Base-by-base conservation (phyloP, 1,284 basidiomycete genomes). In the Naganishia sp. region DNA sequence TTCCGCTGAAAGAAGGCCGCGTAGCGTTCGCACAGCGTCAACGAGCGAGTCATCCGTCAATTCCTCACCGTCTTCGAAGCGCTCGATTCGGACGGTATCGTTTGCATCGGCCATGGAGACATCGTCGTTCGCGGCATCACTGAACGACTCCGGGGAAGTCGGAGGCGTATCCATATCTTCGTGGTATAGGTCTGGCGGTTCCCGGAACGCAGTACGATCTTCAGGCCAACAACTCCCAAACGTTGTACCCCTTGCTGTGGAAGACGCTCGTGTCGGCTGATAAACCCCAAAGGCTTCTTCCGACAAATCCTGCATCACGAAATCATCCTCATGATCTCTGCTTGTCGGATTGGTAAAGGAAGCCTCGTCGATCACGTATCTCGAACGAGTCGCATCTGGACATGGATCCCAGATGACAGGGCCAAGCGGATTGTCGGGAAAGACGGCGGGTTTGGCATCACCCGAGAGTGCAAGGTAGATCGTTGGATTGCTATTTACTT, bases 141-240 rank as follows among this genome's bases (percentile, higher is more conserved):
- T 21, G 31, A 23, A 63, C 3, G 55, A 60, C 25, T 47, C 23
- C 7, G 67, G 67, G 2, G 67, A 66, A 6, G 64, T 58, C n/a
- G 67, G 58, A 1, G 58, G 58, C 4, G 63, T 57, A 31, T 68
- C 67, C 5, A 51, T 21, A 41, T 68, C 67, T 32, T 32, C 58
- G n/a, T 61, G 35, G 21, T n/a, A 18, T 17, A 61, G 47, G 2
- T 50, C 58, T 6, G 58, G 58, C 3, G 47, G 32, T 18, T 61
- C 39, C 11, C 46, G 39, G 18, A 61, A 51, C 21, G 42, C 32
- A 18, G 58, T 25, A 17, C 32, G 21, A 42, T 51, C 35, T 17
- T 50, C n/a, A 2, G 18, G 23, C 47, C 58, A 61, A 3, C 47
- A 35, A 7, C n/a, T 17, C 31, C 46, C 21, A 5, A 23, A 15